Evolutionary conservation across 345 rosid genomes (phyloP), one percentile per base, ranked within the genome.

Genomic region (Arabis alpina): DNA sequence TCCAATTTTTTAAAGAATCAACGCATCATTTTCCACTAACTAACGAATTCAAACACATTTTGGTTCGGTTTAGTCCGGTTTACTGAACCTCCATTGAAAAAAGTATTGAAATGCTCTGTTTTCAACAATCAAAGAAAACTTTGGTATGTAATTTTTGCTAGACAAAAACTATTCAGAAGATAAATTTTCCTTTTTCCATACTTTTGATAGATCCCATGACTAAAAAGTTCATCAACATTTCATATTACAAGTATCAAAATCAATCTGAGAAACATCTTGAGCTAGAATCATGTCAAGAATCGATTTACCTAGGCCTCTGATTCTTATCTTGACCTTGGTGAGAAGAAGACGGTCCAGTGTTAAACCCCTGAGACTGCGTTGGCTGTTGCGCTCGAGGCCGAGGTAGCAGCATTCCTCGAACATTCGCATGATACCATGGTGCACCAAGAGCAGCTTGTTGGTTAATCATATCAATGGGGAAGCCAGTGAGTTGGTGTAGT

Each of bases 151-250:
- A 19, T 16, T 16, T 49, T 49, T 49, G 28, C 12, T 19, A 19
- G 7, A 52, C 44, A 15, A 56, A 36, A 55, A 40, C 28, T 56
- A 56, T n/a, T 50, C 23, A 50, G 10, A 64, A 65, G 4, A 64
- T 0, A 65, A 66, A 32, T 12, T 10, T 51, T 64, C 68, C 10
- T 64, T 28, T 10, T 45, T 45, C 64, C 34, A 42, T 2, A 40
- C 11, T n/a, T 24, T 25, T 2, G 8, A 36, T 36, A 36, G 39
- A n/a, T 36, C 9, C 13, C 43, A 5, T 39, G 24, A 50, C 39
- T 15, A 50, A 24, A 28, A 5, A 41, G n/a, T 8, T 40, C 52
- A 14, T 12, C n/a, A n/a, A n/a, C n/a, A n/a, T n/a, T n/a, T n/a
- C n/a, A n/a, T n/a, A n/a, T 54, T 28, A 54, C 53, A 54, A 3